Conservation (phyloP, 768 basidiomycete species). For the Naematelia encephala region DNA sequence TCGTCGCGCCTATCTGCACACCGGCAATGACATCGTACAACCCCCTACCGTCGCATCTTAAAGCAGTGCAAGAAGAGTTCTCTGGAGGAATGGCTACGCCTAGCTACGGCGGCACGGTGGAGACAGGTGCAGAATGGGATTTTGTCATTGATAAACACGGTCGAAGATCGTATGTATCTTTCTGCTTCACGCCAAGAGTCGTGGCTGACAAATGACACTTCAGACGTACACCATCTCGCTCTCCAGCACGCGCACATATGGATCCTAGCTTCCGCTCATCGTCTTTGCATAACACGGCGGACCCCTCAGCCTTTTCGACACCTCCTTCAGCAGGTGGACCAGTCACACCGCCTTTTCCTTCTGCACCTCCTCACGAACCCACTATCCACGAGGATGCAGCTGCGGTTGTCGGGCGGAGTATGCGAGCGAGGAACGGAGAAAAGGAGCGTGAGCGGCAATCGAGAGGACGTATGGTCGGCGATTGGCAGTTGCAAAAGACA, state of each 20-base stretch:
- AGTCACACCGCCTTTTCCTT: slow-evolving; percentile 11
- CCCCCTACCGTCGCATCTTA: slow-evolving; percentile 36
- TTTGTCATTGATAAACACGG: slow-evolving; percentile 37
- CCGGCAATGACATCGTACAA: slow-evolving; percentile 36
- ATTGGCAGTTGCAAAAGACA: slow-evolving; percentile 94
- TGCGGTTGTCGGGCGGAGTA: slow-evolving; percentile 12
- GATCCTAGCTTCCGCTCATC: slow-evolving; percentile 21
- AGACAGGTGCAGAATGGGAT: slow-evolving; percentile 48
- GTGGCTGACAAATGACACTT: no score
- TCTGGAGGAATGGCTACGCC: slow-evolving; percentile 31
- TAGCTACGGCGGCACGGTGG: slow-evolving; percentile 43
- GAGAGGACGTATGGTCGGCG: slow-evolving; percentile 66
- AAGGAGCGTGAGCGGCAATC: slow-evolving; percentile 7
- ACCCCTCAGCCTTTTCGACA: background rate
- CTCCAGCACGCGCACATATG: slow-evolving; percentile 25
- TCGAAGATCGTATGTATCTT: slow-evolving; percentile 28
- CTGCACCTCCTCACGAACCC: slow-evolving; percentile 28
- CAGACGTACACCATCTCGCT: slow-evolving; percentile 34
- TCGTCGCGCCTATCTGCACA: background rate
- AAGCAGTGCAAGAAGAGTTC: slow-evolving; percentile 35
- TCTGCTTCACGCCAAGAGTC: no score
- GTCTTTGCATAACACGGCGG: slow-evolving; percentile 1
- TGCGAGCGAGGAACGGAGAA: slow-evolving; percentile 2
- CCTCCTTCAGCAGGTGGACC: background rate
- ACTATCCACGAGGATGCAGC: slow-evolving; percentile 39